Evolutionary conservation across 2,329 filamentous ascomycete species (phyloP), one percentile per base, ranked within the genome.

Genomic region (Parastagonospora nodorum): DNA sequence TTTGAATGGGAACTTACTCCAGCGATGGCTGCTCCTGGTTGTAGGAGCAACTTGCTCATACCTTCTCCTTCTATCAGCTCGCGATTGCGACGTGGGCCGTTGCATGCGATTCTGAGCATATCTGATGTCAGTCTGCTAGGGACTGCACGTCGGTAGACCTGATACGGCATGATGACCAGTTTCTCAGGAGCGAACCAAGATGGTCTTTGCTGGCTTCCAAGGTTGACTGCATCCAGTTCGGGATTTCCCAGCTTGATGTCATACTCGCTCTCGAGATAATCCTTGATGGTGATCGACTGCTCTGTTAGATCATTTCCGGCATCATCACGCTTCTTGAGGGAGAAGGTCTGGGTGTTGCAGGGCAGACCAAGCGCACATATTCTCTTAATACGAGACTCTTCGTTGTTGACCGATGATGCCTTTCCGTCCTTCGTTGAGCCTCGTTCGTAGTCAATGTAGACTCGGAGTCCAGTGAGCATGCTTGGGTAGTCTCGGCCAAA

Each of bases 81-180:
- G 9, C 36, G 36, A 19, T 8, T 38, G 8, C 5, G 27, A 2
- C 19, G 14, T 3, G 36, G 36, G 16, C 11, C n/a, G 16, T 38
- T 38, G 36, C 36, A 38, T 24, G 36, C 19, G 8, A 38, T 38
- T 1, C 12, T 12, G 16, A 24, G 36, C 10, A 38, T 24, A 2
- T 9, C 4, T 10, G 7, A 49, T 1, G 52, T 50, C 2, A 60
- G 28, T 7, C 19, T 12, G 9, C 53, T 55, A 2, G 60, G 62
- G 16, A 65, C 42, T 12, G 41, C 40, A 8, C 49, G 44, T 14
- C 41, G 50, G 42, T 58, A 64, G 9, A 54, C 33, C 50, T 64
- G 60, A 35, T 60, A 56, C 3, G 60, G 56, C 2, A 65, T 8
- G n/a, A 66, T 62, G 8, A 16, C 42, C 14, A 51, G 45, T 8